Base-by-base conservation (phyloP, 805 yeast genomes). In the Wickerhamomyces rabaulensis region DNA sequence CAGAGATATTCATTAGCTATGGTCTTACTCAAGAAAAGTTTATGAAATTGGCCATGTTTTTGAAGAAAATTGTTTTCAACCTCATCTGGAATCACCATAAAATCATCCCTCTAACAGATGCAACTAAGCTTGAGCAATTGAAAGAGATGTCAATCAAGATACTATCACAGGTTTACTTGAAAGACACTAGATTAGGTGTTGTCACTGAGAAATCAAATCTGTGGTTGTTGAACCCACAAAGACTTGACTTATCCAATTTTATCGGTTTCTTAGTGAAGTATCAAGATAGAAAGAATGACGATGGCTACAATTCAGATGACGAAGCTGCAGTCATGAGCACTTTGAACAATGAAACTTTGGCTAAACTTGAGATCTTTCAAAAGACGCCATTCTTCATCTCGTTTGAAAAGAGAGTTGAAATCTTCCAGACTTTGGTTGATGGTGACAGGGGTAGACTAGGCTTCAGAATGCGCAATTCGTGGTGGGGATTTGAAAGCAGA, bases 371-470 rank as follows among this genome's bases (percentile, higher is more conserved):
- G 40, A 67, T 91, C 0, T 70, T 87, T 40, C 69, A 76, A 1
- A 74, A 78, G 43, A 68, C 83, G 3, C 97, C 98, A 3, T 92
- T 87, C 60, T 84, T 90, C 67, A 71, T 92, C 7, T 80, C 87
- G 0, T 92, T 92, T 62, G 74, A 75, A 21, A 75, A 78, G 29
- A 71, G 99, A 41, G 97, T 88, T 0, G 75, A 74, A 42, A 70
- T 87, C 1, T 87, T 92, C 59, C 87, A 85, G 50, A 62, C 70
- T 10, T 70, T 88, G 46, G 76, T 87, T 33, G 74, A 71, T 4
- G 51, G 70, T 10, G 95, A 89, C 56, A 68, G 70, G 49, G 60
- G 59, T 33, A 45, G 61, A 35, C 43, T 62, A 8, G 61, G 48
- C n/a, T 17, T 58, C 13, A 19, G 40, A 15, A 26, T 16, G 8